A percentile compares a stretch with the other conserved stretches of the same genome.
Conservation (phyloP, 2,329 filamentous ascomycete species). For the Colletotrichum paranaense region DNA sequence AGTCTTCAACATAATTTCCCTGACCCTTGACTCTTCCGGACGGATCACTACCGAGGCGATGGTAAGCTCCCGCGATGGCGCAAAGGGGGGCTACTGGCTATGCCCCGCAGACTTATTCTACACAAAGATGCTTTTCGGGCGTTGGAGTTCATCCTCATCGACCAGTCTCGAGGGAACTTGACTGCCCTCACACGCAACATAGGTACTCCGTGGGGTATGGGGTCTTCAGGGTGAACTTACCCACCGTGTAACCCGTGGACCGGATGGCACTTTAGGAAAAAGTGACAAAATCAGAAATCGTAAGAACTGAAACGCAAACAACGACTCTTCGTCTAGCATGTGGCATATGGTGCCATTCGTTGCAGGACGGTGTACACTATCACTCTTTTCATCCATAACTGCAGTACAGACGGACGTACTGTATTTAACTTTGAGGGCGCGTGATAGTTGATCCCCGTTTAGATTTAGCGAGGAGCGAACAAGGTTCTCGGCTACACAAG, state of each 20-base stretch:
- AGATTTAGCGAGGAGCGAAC: neutral
- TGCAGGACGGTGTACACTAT: conserved; percentile 1
- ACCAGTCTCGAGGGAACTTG: neutral
- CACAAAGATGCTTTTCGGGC: neutral
- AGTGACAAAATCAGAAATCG: neutral
- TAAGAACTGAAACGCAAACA: conserved; percentile 8
- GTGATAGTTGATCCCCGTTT: neutral
- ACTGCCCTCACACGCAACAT: neutral
- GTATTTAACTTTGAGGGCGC: neutral
- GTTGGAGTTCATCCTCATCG: too few species aligned
- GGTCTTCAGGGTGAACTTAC: neutral
- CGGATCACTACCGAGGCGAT: neutral
- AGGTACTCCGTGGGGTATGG: neutral
- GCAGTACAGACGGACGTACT: neutral
- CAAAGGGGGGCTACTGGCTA: neutral
- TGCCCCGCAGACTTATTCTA: neutral
- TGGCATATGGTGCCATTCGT: conserved; percentile 1
- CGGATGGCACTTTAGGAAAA: neutral
- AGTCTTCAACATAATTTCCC: neutral
- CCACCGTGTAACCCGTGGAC: neutral
- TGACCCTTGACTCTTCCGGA: neutral
- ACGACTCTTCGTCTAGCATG: neutral
- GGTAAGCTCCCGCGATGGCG: neutral
- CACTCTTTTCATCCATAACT: neutral
- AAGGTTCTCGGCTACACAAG: neutral